Percentiles rank a stretch among this genome's conserved stretches.
phyloP scores from a whole-genome alignment of 148 eudicot genomes.

The Rhododendron ferrugineum region DNA sequence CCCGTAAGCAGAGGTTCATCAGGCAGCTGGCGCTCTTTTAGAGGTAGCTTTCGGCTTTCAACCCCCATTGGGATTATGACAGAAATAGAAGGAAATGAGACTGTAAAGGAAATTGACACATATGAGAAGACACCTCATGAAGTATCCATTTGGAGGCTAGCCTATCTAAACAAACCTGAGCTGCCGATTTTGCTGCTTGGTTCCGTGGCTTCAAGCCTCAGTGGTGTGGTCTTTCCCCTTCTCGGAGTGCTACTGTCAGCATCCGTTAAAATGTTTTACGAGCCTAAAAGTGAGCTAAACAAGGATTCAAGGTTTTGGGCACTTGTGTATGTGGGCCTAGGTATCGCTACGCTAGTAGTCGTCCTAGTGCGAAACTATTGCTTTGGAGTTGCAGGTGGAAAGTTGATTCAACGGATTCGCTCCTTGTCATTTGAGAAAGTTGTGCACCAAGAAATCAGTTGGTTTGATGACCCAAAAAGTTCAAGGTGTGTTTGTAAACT shows the following conservation, averaged over 20 bases:
- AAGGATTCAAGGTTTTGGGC: constrained; percentile 63
- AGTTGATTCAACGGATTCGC: constrained; percentile 58
- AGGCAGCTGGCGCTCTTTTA: constrained; percentile 37
- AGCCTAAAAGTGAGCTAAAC: constrained; percentile 35
- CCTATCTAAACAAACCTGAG: constrained; percentile 67
- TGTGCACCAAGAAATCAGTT: constrained; percentile 74
- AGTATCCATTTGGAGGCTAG: constrained; percentile 43
- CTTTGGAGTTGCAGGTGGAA: constrained; percentile 85
- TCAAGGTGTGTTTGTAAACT: constrained; percentile 44
- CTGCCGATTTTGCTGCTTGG: constrained; percentile 52
- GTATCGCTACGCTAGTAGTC: constrained; percentile 22
- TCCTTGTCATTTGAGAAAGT: constrained; percentile 59
- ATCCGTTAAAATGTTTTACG: constrained; percentile 52
- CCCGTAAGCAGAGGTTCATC: constrained; percentile 59
- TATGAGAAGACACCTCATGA: constrained; percentile 14
- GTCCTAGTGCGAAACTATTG: constrained; percentile 58
- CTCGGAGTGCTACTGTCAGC: constrained; percentile 57
- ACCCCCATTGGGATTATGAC: constrained; percentile 21
- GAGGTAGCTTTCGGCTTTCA: constrained; percentile 24
- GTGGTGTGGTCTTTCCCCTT: constrained; percentile 62
- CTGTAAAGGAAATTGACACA: constrained; percentile 9
- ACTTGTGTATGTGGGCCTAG: constrained; percentile 40
- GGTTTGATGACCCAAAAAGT: constrained; percentile 79
- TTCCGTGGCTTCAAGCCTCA: constrained; percentile 43
- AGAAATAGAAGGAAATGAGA: constrained; percentile 11